Base-by-base conservation (phyloP, 305 asterid species). In the Rubia balearica region DNA sequence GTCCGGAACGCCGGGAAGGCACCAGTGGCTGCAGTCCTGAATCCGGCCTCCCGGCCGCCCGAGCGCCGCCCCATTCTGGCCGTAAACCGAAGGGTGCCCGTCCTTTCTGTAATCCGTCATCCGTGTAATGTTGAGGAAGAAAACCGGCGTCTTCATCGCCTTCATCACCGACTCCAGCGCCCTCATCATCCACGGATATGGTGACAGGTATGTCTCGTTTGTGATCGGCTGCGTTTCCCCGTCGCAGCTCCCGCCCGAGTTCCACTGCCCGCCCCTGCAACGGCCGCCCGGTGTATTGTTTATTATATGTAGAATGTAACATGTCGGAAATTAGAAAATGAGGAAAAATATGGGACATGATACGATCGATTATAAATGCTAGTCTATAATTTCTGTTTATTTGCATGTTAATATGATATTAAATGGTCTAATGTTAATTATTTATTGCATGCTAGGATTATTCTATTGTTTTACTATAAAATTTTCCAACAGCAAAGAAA, bases 11-110 rank as follows among this genome's bases (percentile, higher is more conserved):
- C 96, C 96, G 0, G 96, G 96, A 5, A 89, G 90, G 70, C 96
- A 89, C 96, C 96, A 89, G 70, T 89, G 96, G 77, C 96, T 87
- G 80, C 92, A 89, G 72, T 89, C 96, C 77, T 89, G 92, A 48
- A 74, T 77, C 49, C 21, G 19, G 86, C 71, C 72, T 65, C 68
- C 68, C 69, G 81, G 73, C 87, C 90, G 40, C 75, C 87, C 0
- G 9, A 67, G 76, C 0, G 90, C 72, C 19, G 67, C 65, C 14
- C 79, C 71, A 69, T 75, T 81, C 75, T 84, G 87, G 72, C 96
- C 68, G 46, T 85, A 89, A 0, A 87, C 73, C 24, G 96, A 89
- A 4, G 96, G 96, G 69, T 89, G 96, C 0, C 87, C 96, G 48
- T 89, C 96, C 75, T 89, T 89, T 14, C 96, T 73, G 51, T 72